Evolutionary conservation across 2,329 filamentous ascomycete genomes (phyloP), one percentile per base, ranked within the genome.

Genomic region (Orbilia oligospora): DNA sequence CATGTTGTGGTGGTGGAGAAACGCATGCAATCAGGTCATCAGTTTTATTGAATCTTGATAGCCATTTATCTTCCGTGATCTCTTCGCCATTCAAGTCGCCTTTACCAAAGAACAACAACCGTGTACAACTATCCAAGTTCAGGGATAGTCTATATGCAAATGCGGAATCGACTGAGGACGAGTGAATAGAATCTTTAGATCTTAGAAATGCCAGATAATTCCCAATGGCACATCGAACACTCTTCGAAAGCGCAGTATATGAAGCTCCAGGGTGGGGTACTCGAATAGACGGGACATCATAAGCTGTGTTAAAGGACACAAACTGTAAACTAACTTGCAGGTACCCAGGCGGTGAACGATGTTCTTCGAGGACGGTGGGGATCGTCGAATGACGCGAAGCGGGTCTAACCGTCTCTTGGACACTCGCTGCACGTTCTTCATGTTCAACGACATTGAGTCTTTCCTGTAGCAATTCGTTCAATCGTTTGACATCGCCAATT

Each of bases 101-200:
- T 44, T 73, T 79, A 6, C 75, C 75, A 30, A 79, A 79, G 38
- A 79, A 79, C 10, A 79, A 22, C 5, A 79, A 68, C 14, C 70
- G 68, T 9, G 70, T 73, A 18, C 68, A 79, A 46, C 68, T 79
- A 30, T 79, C 75, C 24, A 79, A 36, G n/a, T 79, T 72, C 5
- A 79, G 38, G 5, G 75, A 79, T 3, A 79, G 30, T n/a, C 55
- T 56, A 46, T 79, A 79, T 6, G 70, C 68, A 16, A 73, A 66
- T 5, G 75, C 75, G 14, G 75, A 79, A 61, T 79, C 75, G 12
- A 58, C 64, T n/a, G 75, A 79, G 3, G 75, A 72, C 10, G 55
- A 65, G 36, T 79, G 75, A 49, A 79, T 79, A 30, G 75, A 79
- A 27, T 79, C 75, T 22, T 73, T 79, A 18, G 75, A 79, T 66